These are phyloP conservation scores for Rosa hybrid DNA, from an alignment of 331 rosid species.

Conservation along the genomic window DNA sequence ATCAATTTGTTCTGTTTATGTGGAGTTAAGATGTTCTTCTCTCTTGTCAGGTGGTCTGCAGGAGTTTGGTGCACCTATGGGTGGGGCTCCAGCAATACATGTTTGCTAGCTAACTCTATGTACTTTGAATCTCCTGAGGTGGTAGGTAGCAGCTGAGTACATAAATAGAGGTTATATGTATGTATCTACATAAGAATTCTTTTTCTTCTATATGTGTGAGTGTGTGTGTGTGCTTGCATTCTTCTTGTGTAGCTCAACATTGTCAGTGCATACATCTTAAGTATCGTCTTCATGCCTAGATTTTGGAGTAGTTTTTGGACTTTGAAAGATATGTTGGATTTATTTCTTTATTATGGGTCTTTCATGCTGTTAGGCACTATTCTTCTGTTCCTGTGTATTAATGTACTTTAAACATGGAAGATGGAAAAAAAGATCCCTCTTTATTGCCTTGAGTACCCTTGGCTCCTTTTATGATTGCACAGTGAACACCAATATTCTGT, in stretches of 20 bases:
- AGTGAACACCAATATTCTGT: conserved; percentile 28
- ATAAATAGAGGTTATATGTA: not conserved
- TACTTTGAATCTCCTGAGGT: conserved; percentile 92
- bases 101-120: conserved; percentile 79
- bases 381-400: not conserved
- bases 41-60: conserved; percentile 77
- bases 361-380: not conserved
- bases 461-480: conserved; percentile 9
- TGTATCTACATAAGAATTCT: not conserved
- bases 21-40: not conserved
- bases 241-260: not conserved
- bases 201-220: not conserved
- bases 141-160: conserved; percentile 58
- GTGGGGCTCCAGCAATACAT: conserved; percentile 87
- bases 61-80: conserved; percentile 61
- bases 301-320: not conserved
- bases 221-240: no score
- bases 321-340: not conserved
- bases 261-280: not conserved
- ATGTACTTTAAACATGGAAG: not conserved
- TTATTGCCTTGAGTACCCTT: not conserved
- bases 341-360: not conserved
- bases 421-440: not conserved
- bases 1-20: not conserved
- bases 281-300: not conserved